Base-by-base conservation (phyloP, 306 rosid species). In the Quercus ilex region DNA sequence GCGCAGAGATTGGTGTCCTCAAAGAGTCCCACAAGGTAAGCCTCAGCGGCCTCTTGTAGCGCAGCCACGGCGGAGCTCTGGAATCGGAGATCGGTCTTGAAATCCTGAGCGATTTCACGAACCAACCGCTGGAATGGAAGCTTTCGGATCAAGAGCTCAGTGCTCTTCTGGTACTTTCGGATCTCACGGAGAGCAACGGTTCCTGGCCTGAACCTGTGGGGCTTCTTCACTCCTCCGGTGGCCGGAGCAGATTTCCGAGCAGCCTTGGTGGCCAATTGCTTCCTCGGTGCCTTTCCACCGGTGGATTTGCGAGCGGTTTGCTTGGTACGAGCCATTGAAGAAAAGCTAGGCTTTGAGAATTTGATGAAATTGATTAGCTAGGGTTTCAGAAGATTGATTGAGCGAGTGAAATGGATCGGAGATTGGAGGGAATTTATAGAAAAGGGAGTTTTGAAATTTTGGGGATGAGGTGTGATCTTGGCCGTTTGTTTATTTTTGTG, bases 171-270 rank as follows among this genome's bases (percentile, higher is more conserved):
- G 77, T 81, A 81, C 81, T 81, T 81, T 1, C 85, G 77, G 41
- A 81, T 81, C 81, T 81, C 85, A 6, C 81, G 81, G 30, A 81
- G 85, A 1, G 85, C 85, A 0, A 81, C 81, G n/a, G 85, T 81
- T 60, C 85, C 85, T 0, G 81, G 85, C 58, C 85, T 20, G 59
- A 81, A 81, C 1, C 85, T 12, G 69, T 81, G 85, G 4, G 85
- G 85, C 85, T 81, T 81, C 81, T 81, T 81, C 77, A 81, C 85
- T 76, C 85, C 85, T 1, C 85, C 85, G 28, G 85, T 81, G 13
- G 85, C 85, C 69, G 85, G 85, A 35, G 85, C 85, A 0, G 85
- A 81, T 73, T 81, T 81, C 8, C 85, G n/a, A 1, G 85, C 85
- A 0, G 85, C 85, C 80, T 81, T 81, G 43, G 85, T 81, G 35